These are phyloP conservation scores for Elsinoe australis DNA, from an alignment of 2,329 filamentous ascomycete genomes.

Conservation along the genomic window DNA sequence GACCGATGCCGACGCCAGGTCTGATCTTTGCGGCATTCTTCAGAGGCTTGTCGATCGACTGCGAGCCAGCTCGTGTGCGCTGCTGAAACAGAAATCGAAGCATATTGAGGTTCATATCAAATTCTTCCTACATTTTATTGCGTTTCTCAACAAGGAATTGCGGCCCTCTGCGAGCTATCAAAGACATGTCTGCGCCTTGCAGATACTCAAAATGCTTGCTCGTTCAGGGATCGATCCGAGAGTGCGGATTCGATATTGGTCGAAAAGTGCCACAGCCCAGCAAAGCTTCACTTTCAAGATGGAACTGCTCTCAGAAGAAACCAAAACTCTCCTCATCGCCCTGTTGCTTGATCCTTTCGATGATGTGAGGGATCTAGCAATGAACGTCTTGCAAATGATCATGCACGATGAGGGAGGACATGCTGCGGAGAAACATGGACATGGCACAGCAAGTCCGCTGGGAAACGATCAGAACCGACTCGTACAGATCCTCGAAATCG, in stretches of 20 bases:
- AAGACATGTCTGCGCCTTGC: slow-evolving; percentile 73
- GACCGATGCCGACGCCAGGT: slow-evolving; percentile 75
- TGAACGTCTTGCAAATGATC: slow-evolving; percentile 45
- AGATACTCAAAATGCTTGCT: slow-evolving; percentile 59
- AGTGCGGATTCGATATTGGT: slow-evolving; percentile 33
- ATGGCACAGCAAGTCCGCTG: too few species aligned
- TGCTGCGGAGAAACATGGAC: too few species aligned
- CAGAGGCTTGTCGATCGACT: slow-evolving; percentile 71
- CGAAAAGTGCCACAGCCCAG: slow-evolving; percentile 44
- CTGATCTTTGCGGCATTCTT: slow-evolving; percentile 67
- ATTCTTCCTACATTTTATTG: slow-evolving; percentile 68
- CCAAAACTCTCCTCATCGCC: slow-evolving; percentile 63
- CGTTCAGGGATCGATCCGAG: slow-evolving; percentile 57
- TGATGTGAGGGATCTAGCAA: slow-evolving; percentile 62
- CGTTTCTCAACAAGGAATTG: slow-evolving; percentile 66
- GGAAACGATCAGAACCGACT: not conserved
- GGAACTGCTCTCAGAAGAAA: slow-evolving; percentile 34
- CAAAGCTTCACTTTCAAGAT: slow-evolving; percentile 44
- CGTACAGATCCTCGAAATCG: slow-evolving; percentile 23
- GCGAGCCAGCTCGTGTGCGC: slow-evolving; percentile 30
- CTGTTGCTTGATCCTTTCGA: slow-evolving; percentile 86
- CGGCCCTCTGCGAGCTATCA: slow-evolving; percentile 81
- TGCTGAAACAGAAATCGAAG: slow-evolving; percentile 42
- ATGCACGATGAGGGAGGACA: slow-evolving; percentile 22
- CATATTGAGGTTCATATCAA: slow-evolving; percentile 44